Evolutionary conservation across 2,329 filamentous ascomycete genomes (phyloP).

Genomic region (Ophiostoma himal-ulmi): DNA sequence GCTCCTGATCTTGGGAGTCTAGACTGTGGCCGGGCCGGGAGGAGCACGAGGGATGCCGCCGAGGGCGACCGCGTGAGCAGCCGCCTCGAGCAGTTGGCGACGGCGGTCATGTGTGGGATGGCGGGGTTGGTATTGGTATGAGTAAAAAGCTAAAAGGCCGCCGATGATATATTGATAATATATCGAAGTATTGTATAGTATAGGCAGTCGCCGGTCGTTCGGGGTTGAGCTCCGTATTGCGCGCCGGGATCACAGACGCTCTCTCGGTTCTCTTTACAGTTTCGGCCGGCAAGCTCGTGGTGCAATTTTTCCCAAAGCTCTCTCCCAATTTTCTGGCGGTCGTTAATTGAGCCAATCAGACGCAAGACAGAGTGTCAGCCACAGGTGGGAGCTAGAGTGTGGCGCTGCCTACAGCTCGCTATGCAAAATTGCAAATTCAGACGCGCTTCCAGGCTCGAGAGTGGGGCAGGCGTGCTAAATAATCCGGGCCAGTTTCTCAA

Average conservation of each 20-base stretch:
- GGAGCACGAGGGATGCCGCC: conserved; percentile 16
- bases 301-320: conserved; percentile 15
- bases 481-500: conserved; percentile 4
- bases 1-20: not conserved
- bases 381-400: conserved; percentile 5
- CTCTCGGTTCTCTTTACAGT: not conserved
- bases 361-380: not conserved
- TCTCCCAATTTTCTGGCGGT: conserved; percentile 12
- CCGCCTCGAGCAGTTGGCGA: conserved; percentile 23
- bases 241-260: conserved; percentile 9
- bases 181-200: no score
- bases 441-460: not conserved
- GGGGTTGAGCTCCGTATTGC: not conserved
- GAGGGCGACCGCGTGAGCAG: conserved; percentile 21
- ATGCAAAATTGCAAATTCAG: not conserved
- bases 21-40: conserved; percentile 18
- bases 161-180: not conserved
- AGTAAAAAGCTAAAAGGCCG: not conserved
- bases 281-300: conserved; percentile 11
- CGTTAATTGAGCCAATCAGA: conserved; percentile 16
- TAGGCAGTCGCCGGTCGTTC: not conserved
- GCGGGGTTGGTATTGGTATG: no score
- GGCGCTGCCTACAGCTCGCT: not conserved
- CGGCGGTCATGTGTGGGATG: conserved; percentile 21
- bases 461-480: conserved; percentile 11